Conservation (phyloP, 192 early-diverging fungal genomes). For the Dimargaris cristalligena region DNA sequence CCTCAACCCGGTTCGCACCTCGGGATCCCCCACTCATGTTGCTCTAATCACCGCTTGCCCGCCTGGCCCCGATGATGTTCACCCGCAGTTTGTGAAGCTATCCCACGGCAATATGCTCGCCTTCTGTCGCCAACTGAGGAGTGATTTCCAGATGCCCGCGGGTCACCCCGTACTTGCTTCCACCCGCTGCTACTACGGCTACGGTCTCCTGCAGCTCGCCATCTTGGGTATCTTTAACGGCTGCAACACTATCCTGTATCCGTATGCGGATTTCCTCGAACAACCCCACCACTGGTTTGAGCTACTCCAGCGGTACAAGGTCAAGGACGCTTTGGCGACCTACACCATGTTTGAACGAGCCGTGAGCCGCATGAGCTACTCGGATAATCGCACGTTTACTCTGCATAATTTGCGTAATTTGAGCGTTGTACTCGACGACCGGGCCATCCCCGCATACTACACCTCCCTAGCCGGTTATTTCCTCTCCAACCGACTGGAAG, state of each 20-base stretch:
- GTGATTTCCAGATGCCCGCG: conserved; percentile 30
- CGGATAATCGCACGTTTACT: conserved; percentile 25
- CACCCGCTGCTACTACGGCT: conserved; percentile 29
- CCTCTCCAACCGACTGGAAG: conserved; percentile 41
- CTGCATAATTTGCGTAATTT: conserved; percentile 39
- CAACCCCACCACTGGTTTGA: conserved; percentile 57
- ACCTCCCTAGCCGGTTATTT: conserved; percentile 37
- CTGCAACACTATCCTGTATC: conserved; percentile 41
- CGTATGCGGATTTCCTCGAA: conserved; percentile 39
- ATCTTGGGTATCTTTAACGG: conserved; percentile 36
- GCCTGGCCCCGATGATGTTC: conserved; percentile 20
- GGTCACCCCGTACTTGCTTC: conserved; percentile 24
- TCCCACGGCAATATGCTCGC: conserved; percentile 22
- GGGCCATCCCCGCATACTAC: conserved; percentile 28
- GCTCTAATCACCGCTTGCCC: conserved; percentile 39
- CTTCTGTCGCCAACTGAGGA: conserved; percentile 25
- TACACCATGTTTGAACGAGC: conserved; percentile 50
- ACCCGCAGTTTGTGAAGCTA: conserved; percentile 27
- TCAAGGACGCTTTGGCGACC: conserved; percentile 51
- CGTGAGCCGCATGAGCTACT: conserved; percentile 29
- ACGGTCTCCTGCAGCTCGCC: conserved; percentile 31
- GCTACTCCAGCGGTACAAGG: conserved; percentile 44
- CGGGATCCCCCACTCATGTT: conserved; percentile 15
- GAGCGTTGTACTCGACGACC: conserved; percentile 39
- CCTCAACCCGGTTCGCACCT: background rate